phyloP scores from a whole-genome alignment of 768 basidiomycete species.

The Tephrocybe rancida region DNA sequence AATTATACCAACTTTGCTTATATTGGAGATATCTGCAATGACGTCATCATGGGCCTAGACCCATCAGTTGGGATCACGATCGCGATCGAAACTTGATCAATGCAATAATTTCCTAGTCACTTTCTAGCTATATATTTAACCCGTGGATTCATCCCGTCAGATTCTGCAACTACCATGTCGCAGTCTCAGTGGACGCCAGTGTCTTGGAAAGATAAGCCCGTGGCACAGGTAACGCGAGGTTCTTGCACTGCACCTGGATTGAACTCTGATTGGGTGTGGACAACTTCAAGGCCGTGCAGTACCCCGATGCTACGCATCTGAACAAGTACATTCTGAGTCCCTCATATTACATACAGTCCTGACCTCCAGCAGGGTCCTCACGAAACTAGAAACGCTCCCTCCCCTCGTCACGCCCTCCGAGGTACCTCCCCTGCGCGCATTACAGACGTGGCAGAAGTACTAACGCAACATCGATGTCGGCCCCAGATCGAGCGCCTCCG shows the following conservation, averaged over 20 bases:
- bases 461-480: slow-evolving; percentile 7
- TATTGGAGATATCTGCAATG: no score
- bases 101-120: no score
- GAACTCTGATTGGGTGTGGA: slow-evolving; percentile 4
- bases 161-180: not conserved
- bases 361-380: slow-evolving; percentile 58
- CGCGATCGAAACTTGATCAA: not conserved
- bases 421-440: slow-evolving; percentile 46
- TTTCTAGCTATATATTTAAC: no score
- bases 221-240: slow-evolving; percentile 89
- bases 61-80: no score
- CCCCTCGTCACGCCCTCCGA: slow-evolving; percentile 93
- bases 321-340: slow-evolving; percentile 43
- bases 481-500: slow-evolving; percentile 82
- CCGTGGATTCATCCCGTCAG: no score
- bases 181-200: slow-evolving; percentile 61
- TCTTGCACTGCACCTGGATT: no score
- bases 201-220: slow-evolving; percentile 78
- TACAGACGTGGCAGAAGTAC: not conserved
- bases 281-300: slow-evolving; percentile 62
- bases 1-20: no score
- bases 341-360: not conserved
- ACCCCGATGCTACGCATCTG: slow-evolving; percentile 66
- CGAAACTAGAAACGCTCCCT: slow-evolving; percentile 76
- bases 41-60: no score